Percentiles rank a stretch among this genome's conserved stretches.
Evolutionary conservation across 139 green algal species (phyloP).

Genomic region (Medakamo hakoo): DNA sequence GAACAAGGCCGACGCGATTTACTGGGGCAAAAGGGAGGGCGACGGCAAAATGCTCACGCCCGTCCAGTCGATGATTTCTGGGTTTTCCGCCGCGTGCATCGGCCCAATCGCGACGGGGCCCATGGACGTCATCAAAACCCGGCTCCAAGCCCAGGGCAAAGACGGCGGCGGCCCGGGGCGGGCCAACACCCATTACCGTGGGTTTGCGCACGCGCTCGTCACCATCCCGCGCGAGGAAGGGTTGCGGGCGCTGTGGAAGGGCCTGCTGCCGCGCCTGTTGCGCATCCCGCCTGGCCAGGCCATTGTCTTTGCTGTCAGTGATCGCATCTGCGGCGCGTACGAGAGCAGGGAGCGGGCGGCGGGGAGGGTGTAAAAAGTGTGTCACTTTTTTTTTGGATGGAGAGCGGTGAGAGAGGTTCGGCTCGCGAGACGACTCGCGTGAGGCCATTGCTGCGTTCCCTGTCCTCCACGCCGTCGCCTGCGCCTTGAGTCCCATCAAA

Average conservation of each 20-base stretch:
- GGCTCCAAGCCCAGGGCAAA: conserved; percentile 15
- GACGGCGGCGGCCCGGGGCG: conserved; percentile 20
- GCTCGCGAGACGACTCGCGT: too few relatives aligned
- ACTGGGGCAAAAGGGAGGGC: conserved; percentile 71
- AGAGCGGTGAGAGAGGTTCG: too few relatives aligned
- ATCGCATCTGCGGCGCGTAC: conserved; percentile 52
- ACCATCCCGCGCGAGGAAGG: conserved; percentile 71
- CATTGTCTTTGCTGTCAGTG: conserved; percentile 77
- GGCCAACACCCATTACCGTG: too few relatives aligned
- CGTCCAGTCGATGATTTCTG: conserved; percentile 62
- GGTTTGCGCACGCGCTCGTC: conserved; percentile 62
- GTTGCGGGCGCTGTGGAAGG: conserved; percentile 67
- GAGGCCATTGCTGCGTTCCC: too few relatives aligned
- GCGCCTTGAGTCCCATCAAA: too few relatives aligned
- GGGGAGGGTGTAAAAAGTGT: background rate
- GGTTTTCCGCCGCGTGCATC: conserved; percentile 70
- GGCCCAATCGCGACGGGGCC: conserved; percentile 73
- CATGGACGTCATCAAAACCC: conserved; percentile 83
- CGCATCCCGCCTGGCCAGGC: conserved; percentile 87
- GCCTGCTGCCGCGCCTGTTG: conserved; percentile 77
- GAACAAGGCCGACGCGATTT: conserved; percentile 48
- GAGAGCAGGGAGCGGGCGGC: conserved; percentile 2
- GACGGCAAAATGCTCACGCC: conserved; percentile 55
- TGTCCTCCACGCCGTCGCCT: too few relatives aligned
- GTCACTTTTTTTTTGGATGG: background rate